Evolutionary conservation across 2,329 filamentous ascomycete genomes (phyloP), one percentile per base, ranked within the genome.

Genomic region (Myrmaecium sp.): DNA sequence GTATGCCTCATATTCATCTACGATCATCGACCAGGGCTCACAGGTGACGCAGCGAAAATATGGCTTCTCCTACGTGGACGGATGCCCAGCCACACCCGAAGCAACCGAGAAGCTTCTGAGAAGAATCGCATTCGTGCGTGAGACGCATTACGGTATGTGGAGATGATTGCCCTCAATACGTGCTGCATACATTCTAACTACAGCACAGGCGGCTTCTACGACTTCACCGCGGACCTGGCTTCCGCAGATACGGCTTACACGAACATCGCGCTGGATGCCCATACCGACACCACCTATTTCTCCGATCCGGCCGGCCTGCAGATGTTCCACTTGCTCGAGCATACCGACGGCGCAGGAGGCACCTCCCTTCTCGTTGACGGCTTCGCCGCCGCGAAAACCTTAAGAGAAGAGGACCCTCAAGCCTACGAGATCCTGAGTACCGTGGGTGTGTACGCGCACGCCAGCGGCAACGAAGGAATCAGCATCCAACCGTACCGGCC

Each of bases 251-350:
- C 80, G 2, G 83, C 83, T 3, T 98, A 95, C 55, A 94, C 86
- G 2, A 82, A 77, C 40, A 63, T 89, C 26, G 73, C 74, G 1
- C 66, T 98, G 3, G 69, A 72, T 12, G 75, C 79, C 1, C 89
- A 98, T 51, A 95, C 86, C 1, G 89, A 98, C 54, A 95, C 71
- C 5, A 93, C 86, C 1, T 95, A 98, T 52, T 95, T 95, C 55
- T 83, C 72, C 13, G 86, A 95, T 35, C 86, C 89, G 0, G 74
- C 80, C 2, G 82, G 86, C 6, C 64, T 98, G 17, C 89, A 98
- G 49, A 73, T 89, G 14, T 91, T 98, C 51, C 89, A 98, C 46
- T 61, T 94, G 24, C 66, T 95, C 15, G 89, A 80, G 0, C 81
- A 91, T 48, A 75, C 72, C 5, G 54, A 62, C 2, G 66, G 70